Base-by-base conservation (phyloP, 805 yeast genomes). In the Spathaspora sp. region DNA sequence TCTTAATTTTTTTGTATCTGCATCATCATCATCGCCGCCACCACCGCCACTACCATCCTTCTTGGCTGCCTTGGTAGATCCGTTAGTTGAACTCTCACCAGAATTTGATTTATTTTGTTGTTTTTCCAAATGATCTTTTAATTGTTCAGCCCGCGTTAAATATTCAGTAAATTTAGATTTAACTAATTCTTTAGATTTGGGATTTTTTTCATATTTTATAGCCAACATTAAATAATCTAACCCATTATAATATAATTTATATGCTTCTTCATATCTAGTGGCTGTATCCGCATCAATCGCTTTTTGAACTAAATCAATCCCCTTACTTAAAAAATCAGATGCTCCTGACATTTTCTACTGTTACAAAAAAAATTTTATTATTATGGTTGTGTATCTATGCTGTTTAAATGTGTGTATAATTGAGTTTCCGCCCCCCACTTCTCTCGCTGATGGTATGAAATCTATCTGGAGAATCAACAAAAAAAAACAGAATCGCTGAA, bases 151-250 rank as follows among this genome's bases (percentile, higher is more conserved):
- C 52, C 99, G 76, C 5, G 91, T 79, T 63, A 94, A 71, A 67
- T 94, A 94, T 65, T 94, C 99, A 5, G 92, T 87, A 67, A 93
- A 89, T 67, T 91, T 91, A 8, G 90, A 81, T 63, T 92, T 81
- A 57, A 94, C 89, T 53, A 93, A 77, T 58, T 91, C 97, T 66
- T 92, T 93, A 38, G 96, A 86, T 60, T 85, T 85, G 19, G 87
- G 86, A 68, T 92, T 94, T 68, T 92, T 93, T 69, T 94, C 99
- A 55, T 68, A 93, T 70, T 94, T 94, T 60, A 94, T 77, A 4
- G 99, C 99, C 58, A 91, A 77, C 97, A 94, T 91, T 60, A 94
- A 76, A 70, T 94, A 94, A 68, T 94, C 98, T 51, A 94, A 76
- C 1, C 97, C 97, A 61, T 88, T 88, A 73, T 89, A 92, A 70